Conservation (phyloP, 2,329 filamentous ascomycete genomes). For the Aspergillus tamarii region DNA sequence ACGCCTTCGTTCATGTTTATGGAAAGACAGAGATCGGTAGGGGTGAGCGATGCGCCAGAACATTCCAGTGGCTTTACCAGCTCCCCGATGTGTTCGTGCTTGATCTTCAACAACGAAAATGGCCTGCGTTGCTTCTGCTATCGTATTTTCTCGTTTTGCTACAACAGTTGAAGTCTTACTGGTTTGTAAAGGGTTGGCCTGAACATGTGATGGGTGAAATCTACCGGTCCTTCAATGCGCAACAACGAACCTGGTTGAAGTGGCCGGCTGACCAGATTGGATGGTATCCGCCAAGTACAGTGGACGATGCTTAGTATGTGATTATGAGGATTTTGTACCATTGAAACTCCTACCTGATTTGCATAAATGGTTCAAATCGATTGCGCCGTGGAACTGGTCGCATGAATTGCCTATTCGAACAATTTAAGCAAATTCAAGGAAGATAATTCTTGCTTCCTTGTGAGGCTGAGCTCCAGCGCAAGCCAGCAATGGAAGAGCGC, state of each 20-base stretch:
- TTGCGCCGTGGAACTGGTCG: too few species aligned
- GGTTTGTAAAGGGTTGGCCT: neutral
- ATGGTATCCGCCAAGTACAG: neutral
- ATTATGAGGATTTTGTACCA: too few species aligned
- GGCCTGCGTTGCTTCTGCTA: neutral
- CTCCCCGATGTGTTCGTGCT: neutral
- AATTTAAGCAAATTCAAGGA: too few species aligned
- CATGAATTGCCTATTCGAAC: too few species aligned
- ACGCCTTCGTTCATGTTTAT: neutral
- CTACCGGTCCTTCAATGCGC: neutral
- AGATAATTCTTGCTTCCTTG: too few species aligned
- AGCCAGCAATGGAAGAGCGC: too few species aligned
- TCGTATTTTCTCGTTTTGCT: neutral
- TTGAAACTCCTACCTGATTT: too few species aligned
- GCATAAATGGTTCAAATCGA: too few species aligned
- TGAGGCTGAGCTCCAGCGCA: too few species aligned
- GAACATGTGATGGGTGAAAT: neutral
- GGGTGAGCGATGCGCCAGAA: neutral
- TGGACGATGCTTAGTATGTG: too few species aligned
- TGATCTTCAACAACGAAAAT: neutral
- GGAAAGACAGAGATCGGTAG: neutral
- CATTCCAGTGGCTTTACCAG: neutral
- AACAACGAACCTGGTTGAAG: neutral
- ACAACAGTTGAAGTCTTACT: neutral
- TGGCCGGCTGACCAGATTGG: neutral